Conservation (phyloP, 768 basidiomycete species). For the Pleurotus tuber-regium region DNA sequence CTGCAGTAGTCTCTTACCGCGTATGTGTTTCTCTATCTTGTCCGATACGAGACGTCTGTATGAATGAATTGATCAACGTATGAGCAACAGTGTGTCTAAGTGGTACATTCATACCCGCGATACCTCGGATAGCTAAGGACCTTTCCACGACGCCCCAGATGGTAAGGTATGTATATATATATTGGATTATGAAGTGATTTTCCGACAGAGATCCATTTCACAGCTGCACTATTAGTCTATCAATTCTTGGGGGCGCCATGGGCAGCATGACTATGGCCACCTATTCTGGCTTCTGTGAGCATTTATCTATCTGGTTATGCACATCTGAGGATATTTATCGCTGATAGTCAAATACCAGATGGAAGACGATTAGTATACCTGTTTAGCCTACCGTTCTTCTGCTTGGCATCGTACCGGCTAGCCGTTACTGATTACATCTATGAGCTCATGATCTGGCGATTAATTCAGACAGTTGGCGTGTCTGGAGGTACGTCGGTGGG, state of each 20-base stretch:
- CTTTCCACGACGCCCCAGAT: constrained; percentile 52
- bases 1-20: constrained; percentile 49
- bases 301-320: neutral
- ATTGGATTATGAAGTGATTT: neutral
- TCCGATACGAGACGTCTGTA: too few relatives aligned
- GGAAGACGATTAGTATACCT: constrained; percentile 67
- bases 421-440: constrained; percentile 41
- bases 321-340: too few relatives aligned
- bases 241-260: constrained; percentile 43
- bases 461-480: constrained; percentile 66
- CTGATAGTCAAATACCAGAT: constrained; percentile 42
- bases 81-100: constrained; percentile 76
- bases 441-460: constrained; percentile 56
- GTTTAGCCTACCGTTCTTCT: constrained; percentile 53
- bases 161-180: constrained; percentile 43
- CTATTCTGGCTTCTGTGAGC: constrained; percentile 47
- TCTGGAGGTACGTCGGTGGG: constrained; percentile 54
- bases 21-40: constrained; percentile 40
- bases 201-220: neutral
- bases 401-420: constrained; percentile 59
- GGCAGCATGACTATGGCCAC: constrained; percentile 52
- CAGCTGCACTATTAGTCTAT: constrained; percentile 51
- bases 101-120: constrained; percentile 69
- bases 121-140: constrained; percentile 70
- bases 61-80: too few relatives aligned